Evolutionary conservation across 805 yeast species (phyloP), one percentile per base, ranked within the genome.

Genomic region (Helenozyma rhizophorensis): DNA sequence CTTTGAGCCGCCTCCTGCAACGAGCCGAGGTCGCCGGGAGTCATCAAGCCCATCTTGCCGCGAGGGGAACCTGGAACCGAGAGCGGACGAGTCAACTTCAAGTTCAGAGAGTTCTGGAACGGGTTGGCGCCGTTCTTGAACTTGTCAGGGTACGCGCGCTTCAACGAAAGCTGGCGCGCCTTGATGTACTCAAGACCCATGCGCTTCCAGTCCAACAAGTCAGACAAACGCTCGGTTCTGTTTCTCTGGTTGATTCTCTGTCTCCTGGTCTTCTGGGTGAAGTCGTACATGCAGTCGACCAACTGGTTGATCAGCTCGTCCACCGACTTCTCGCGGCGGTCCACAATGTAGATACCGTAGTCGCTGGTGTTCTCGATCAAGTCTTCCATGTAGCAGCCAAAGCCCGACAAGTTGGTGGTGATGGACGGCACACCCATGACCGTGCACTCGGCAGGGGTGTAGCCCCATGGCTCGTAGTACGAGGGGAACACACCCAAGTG

Each of bases 351-450:
- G 53, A 90, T 93, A 54, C 98, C 98, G 54, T 93, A 93, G 62
- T 93, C 97, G 39, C 83, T 75, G 13, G 97, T 83, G 51, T 86
- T 85, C 56, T 90, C 97, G 57, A 90, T 90, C 43, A 90, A 71
- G 58, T 90, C 97, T 63, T 90, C 98, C 97, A 90, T 90, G 65
- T 90, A 90, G 46, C 97, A 94, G 30, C 98, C 98, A 56, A 90
- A 90, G 1, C 98, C 98, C 2, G 96, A 86, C 39, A 90, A 66
- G 58, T 90, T 90, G 25, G 98, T 90, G 9, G 98, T 90, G 52
- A 90, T 85, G 6, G 96, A 86, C 12, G 98, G 98, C 39, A 93
- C 95, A 36, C 98, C 98, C 98, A 90, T 90, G 15, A 93, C 98
- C 0, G 98, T 90, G 68, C 98, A 93, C 60, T 90, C 98, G 7